Conservation (phyloP, 2,329 filamentous ascomycete genomes). For the Colletotrichum tabaci region DNA sequence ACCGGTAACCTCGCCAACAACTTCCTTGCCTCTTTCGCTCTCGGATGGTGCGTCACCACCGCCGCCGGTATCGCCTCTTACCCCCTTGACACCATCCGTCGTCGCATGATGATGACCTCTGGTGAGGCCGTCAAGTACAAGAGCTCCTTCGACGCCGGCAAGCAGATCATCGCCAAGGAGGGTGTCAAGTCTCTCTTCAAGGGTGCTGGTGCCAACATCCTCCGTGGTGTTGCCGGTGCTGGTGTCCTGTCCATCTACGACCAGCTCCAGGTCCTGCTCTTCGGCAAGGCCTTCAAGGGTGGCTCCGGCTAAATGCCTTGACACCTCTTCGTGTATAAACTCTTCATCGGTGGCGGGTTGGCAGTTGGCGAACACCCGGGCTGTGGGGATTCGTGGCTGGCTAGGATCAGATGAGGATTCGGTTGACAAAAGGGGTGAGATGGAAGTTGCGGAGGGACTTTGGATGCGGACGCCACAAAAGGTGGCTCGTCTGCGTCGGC, state of each 20-base stretch:
- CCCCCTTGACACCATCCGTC: slow-evolving; percentile 99
- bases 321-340: slow-evolving; percentile 60
- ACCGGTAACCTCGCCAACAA: slow-evolving; percentile 93
- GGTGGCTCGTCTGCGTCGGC: slow-evolving; percentile 50
- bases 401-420: slow-evolving; percentile 47
- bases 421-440: slow-evolving; percentile 62
- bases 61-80: slow-evolving; percentile 99
- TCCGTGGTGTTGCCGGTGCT: slow-evolving; percentile 99
- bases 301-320: slow-evolving; percentile 64
- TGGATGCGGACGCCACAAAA: slow-evolving; percentile 56
- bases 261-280: slow-evolving; percentile 98
- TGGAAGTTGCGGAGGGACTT: slow-evolving; percentile 64
- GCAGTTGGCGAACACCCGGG: slow-evolving; percentile 51
- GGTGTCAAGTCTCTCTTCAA: slow-evolving; percentile 99
- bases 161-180: slow-evolving; percentile 98
- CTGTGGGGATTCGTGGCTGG: slow-evolving; percentile 51
- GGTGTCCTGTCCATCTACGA: slow-evolving; percentile 99
- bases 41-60: slow-evolving; percentile 99
- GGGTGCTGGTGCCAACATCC: slow-evolving; percentile 99
- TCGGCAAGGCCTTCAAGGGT: slow-evolving; percentile 99
- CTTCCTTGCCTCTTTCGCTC: slow-evolving; percentile 99
- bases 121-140: slow-evolving; percentile 99
- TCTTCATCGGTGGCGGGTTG: slow-evolving; percentile 50
- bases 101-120: slow-evolving; percentile 99
- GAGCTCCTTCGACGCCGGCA: slow-evolving; percentile 93